Evolutionary conservation across 768 basidiomycete genomes (phyloP).

Genomic region (Calocera cornea): DNA sequence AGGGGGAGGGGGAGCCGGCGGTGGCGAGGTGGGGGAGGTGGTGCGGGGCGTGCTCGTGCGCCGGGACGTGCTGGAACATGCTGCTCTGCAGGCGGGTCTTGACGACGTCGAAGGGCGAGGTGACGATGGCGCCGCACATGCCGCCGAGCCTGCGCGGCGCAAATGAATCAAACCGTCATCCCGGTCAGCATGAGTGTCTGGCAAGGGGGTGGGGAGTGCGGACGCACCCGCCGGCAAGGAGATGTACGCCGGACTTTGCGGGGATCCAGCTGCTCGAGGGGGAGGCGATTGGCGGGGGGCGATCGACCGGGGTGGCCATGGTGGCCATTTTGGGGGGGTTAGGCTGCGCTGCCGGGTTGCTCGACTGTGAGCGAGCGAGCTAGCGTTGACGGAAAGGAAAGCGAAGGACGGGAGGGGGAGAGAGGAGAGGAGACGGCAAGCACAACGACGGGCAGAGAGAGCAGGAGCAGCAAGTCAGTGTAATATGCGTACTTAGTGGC

Average conservation of each 20-base stretch:
- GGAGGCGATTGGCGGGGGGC: no score
- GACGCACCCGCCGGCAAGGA: conserved; percentile 74
- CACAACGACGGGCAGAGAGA: no score
- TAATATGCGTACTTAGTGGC: no score
- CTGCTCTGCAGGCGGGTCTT: conserved; percentile 93
- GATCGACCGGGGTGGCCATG: background rate
- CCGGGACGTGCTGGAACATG: conserved; percentile 41
- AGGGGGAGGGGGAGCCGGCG: background rate
- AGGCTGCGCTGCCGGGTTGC: background rate
- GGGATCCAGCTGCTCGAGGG: conserved; percentile 29
- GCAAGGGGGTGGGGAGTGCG: background rate
- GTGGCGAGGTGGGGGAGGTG: conserved; percentile 1
- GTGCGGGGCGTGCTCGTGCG: conserved; percentile 26
- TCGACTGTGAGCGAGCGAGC: no score
- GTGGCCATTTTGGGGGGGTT: background rate
- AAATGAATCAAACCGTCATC: background rate
- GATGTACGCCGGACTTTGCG: conserved; percentile 71
- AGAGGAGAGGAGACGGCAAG: no score
- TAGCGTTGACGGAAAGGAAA: no score
- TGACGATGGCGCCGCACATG: conserved; percentile 94
- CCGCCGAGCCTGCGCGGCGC: conserved; percentile 59
- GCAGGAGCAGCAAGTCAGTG: no score
- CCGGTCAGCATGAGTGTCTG: background rate
- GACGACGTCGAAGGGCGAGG: conserved; percentile 95
- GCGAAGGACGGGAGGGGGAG: no score